A percentile compares a stretch with the other conserved stretches of the same genome.
Conservation (phyloP, 495 filamentous ascomycete genomes). For the Aspergillus carlsbadensis region DNA sequence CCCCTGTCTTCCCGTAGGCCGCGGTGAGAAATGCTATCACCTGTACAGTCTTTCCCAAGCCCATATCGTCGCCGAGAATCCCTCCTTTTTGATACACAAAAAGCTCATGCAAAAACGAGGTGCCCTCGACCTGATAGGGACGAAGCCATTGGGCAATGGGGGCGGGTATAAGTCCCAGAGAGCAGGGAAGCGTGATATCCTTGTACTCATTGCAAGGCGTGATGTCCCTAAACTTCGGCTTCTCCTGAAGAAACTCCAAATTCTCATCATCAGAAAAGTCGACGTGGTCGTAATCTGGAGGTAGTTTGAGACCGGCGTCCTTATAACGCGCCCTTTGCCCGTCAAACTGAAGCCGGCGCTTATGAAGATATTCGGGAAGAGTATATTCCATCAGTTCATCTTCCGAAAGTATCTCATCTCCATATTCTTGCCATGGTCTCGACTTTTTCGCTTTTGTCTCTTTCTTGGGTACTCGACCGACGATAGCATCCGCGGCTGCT, state of each 20-base stretch:
- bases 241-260: conserved; percentile 60
- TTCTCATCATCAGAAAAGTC: conserved; percentile 86
- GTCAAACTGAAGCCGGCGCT: conserved; percentile 52
- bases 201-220: conserved; percentile 66
- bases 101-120: conserved; percentile 78
- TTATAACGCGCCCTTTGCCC: conserved; percentile 54
- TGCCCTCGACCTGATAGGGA: conserved; percentile 87
- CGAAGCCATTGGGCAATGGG: conserved; percentile 90
- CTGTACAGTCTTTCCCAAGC: conserved; percentile 94
- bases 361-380: conserved; percentile 57
- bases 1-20: conserved; percentile 92
- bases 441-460: conserved; percentile 13
- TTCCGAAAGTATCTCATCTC: conserved; percentile 45
- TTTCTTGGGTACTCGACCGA: conserved; percentile 29
- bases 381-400: conserved; percentile 59
- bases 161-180: conserved; percentile 83
- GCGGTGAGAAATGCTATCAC: conserved; percentile 92
- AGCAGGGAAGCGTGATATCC: conserved; percentile 71
- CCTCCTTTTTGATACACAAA: conserved; percentile 94
- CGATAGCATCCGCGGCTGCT: conserved; percentile 24
- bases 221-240: conserved; percentile 63
- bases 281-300: conserved; percentile 77
- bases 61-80: conserved; percentile 95
- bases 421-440: conserved; percentile 32
- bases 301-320: conserved; percentile 69